Conservation (phyloP, 2,329 filamentous ascomycete species). For the Pseudopyrenochaeta lycopersici region DNA sequence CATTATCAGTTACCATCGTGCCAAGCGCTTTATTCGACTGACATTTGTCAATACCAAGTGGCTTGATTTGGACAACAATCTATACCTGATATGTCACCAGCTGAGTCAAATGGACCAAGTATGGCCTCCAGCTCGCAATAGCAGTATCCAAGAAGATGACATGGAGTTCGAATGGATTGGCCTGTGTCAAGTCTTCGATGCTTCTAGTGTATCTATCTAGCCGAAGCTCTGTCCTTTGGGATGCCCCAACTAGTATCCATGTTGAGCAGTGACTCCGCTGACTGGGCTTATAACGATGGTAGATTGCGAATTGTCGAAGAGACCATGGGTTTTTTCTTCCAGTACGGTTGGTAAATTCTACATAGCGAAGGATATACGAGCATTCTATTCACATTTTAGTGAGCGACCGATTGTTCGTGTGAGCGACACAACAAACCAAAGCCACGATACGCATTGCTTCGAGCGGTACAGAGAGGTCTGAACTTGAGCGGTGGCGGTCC, state of each 20-base stretch:
- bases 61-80: background rate
- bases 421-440: constrained; percentile 19
- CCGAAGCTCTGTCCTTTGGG: constrained; percentile 9
- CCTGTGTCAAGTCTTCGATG: background rate
- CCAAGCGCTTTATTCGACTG: constrained; percentile 25
- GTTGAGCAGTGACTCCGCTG: constrained; percentile 5
- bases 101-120: constrained; percentile 18
- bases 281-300: constrained; percentile 12
- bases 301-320: constrained; percentile 15
- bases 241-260: constrained; percentile 15
- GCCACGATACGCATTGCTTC: constrained; percentile 16
- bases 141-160: constrained; percentile 27
- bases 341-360: constrained; percentile 17
- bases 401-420: background rate
- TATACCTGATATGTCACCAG: constrained; percentile 6
- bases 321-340: constrained; percentile 13
- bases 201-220: constrained; percentile 8
- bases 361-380: constrained; percentile 14
- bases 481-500: constrained; percentile 28
- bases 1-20: constrained; percentile 12
- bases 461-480: constrained; percentile 10
- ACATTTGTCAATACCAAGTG: background rate
- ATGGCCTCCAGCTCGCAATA: constrained; percentile 28
- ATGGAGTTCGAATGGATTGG: constrained; percentile 37
- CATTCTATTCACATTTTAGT: constrained; percentile 10